Evolutionary conservation across 192 early-diverging fungal species (phyloP), one percentile per base, ranked within the genome.

Genomic region (Dissophora globulifera): DNA sequence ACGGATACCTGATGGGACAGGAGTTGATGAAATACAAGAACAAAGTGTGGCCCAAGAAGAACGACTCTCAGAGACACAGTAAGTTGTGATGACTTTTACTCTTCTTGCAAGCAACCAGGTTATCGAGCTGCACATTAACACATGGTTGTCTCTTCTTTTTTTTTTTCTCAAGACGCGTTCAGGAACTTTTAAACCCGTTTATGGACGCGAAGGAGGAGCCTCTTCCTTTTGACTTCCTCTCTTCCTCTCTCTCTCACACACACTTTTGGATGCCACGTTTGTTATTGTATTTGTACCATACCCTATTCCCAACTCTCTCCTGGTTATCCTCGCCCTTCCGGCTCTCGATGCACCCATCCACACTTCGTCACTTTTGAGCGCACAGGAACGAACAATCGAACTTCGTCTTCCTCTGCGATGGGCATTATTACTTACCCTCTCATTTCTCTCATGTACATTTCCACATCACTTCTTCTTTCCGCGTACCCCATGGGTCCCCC

Each of bases 1-100:
- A 81, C 50, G 63, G 59, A 32, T 78, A 67, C 58, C 55, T 81
- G 33, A 76, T 76, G 72, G 72, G 72, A 35, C 50, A 50, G 19
- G 72, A 76, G 11, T 46, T 76, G 63, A 67, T 66, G 63, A 58
- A 59, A 17, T 76, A 76, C 63, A 76, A 76, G 58, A 60, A 76
- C 63, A 76, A 76, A 50, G 72, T 76, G 50, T 76, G 72, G 72
- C 72, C 72, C 27, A 76, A 76, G 45, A 67, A 76, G 43, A 59
- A 27, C 23, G 59, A 62, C 0, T 19, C 56, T n/a, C 62, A 67
- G 31, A 50, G 72, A 42, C 62, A 61, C 15, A 47, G 62, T 66
- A 66, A 15, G 61, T 63, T 11, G 11, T 42, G 11, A 23, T 48
- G 7, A 6, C 2, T 31, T 45, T 31, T 13, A 38, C 22, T 38